These are phyloP conservation scores for Dendrobium nobile DNA, from an alignment of 106 monocot species.

Conservation along the genomic window DNA sequence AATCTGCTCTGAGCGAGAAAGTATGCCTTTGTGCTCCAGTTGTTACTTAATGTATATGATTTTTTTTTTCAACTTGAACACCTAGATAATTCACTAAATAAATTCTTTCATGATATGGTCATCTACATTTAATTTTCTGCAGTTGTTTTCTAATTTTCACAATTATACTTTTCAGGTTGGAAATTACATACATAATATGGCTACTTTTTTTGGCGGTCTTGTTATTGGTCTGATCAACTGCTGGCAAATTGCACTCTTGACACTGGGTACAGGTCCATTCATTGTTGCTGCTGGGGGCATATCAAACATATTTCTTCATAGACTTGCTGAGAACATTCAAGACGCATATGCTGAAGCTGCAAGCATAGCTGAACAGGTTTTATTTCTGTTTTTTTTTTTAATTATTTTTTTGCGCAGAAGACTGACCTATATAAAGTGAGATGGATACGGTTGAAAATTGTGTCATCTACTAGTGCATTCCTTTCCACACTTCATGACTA, in stretches of 20 bases:
- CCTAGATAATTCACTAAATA: not conserved
- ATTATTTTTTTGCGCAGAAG: not conserved
- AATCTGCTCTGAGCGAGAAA: constrained; percentile 98
- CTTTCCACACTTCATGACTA: not conserved
- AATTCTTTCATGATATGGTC: not conserved
- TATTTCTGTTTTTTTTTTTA: not conserved
- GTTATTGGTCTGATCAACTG: constrained; percentile 89
- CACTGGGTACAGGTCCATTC: constrained; percentile 84
- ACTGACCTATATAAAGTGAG: not conserved
- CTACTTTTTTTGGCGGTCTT: constrained; percentile 98
- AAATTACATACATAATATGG: constrained; percentile 99
- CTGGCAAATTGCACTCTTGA: constrained; percentile 98
- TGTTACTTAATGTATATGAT: not conserved
- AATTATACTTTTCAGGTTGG: constrained; percentile 58
- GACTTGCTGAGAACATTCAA: constrained; percentile 99
- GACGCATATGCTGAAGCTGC: constrained; percentile 99
- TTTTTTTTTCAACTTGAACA: not conserved
- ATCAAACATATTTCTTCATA: constrained; percentile 97
- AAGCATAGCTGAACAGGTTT: constrained; percentile 98
- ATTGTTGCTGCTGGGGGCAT: constrained; percentile 99
- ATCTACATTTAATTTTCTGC: not conserved
- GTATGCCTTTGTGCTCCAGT: constrained; percentile 23
- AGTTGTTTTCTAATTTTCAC: not conserved
- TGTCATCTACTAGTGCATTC: not conserved
- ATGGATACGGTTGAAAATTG: not conserved